These are phyloP conservation scores for Trypanosoma lewisi DNA, from an alignment of 208 protist species.

Conservation along the genomic window DNA sequence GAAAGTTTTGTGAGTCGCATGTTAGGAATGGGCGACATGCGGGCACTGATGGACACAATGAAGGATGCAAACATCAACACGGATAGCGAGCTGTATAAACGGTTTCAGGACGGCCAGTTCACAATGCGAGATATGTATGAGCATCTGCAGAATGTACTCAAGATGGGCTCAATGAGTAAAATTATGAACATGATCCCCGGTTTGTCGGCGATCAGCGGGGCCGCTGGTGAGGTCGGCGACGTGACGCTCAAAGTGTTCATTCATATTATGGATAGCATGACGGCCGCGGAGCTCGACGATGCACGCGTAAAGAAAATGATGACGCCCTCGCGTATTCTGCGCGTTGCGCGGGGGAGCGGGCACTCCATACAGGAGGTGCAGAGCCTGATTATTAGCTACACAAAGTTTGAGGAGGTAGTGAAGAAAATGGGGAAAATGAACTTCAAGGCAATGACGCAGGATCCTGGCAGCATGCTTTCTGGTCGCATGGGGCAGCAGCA, in stretches of 20 bases:
- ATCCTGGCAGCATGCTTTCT: conserved; percentile 51
- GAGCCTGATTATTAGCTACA: conserved; percentile 78
- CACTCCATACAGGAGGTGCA: conserved; percentile 74
- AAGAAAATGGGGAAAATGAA: conserved; percentile 92
- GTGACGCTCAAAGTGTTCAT: conserved; percentile 90
- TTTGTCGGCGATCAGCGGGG: conserved; percentile 69
- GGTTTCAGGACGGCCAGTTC: conserved; percentile 92
- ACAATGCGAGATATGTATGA: conserved; percentile 97
- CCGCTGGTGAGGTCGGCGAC: conserved; percentile 63
- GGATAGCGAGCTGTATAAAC: conserved; percentile 87
- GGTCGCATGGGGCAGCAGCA: conserved; percentile 78
- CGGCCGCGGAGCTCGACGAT: conserved; percentile 88
- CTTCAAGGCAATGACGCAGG: conserved; percentile 87
- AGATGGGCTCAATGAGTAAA: conserved; percentile 94
- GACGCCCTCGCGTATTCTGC: conserved; percentile 80
- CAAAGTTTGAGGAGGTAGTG: conserved; percentile 86
- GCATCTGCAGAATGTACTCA: conserved; percentile 94
- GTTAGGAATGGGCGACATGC: conserved; percentile 96
- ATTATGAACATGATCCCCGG: conserved; percentile 93
- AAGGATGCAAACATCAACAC: conserved; percentile 87
- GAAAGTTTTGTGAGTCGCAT: conserved; percentile 89
- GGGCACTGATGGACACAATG: conserved; percentile 89
- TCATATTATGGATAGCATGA: conserved; percentile 97
- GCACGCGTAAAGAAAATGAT: conserved; percentile 90
- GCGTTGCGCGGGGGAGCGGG: conserved; percentile 85